Evolutionary conservation across 2,329 filamentous ascomycete genomes (phyloP).

Genomic region (Diaporthe ampelina): DNA sequence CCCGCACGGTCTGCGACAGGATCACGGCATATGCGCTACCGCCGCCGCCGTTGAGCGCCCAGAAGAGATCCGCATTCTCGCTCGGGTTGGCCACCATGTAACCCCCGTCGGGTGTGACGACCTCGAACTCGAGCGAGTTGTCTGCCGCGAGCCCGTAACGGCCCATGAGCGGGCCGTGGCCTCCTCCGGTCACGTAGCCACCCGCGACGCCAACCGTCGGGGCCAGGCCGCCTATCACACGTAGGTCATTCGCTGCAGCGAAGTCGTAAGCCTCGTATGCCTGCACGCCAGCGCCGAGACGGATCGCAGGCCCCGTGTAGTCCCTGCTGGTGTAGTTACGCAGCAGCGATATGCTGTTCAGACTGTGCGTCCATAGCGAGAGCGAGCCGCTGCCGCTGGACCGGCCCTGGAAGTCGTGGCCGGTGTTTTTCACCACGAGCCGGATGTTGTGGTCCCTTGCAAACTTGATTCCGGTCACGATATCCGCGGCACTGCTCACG

Average conservation of each 20-base stretch:
- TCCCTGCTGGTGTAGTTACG: constrained; percentile 30
- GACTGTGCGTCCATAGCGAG: constrained; percentile 63
- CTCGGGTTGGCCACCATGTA: constrained; percentile 56
- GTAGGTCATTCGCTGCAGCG: constrained; percentile 58
- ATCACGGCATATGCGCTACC: constrained; percentile 53
- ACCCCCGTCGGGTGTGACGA: constrained; percentile 60
- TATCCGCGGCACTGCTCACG: neutral
- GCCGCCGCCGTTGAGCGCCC: constrained; percentile 62
- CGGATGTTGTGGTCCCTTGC: constrained; percentile 51
- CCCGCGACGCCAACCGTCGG: constrained; percentile 64
- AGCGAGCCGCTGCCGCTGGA: constrained; percentile 48
- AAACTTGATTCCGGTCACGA: neutral
- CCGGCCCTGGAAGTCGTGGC: constrained; percentile 55
- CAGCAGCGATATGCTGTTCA: constrained; percentile 51
- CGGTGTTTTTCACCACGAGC: constrained; percentile 59
- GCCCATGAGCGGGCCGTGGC: constrained; percentile 63
- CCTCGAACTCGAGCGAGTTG: constrained; percentile 60
- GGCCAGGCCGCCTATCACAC: constrained; percentile 41
- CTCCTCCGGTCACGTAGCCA: constrained; percentile 63
- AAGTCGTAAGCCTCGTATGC: constrained; percentile 65
- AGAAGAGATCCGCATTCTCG: constrained; percentile 61
- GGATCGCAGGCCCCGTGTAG: constrained; percentile 64
- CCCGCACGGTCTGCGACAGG: constrained; percentile 44
- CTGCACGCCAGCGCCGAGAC: constrained; percentile 67
- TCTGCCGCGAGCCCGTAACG: constrained; percentile 65